Conservation (phyloP, 1,284 basidiomycete species). For the Laetiporus sulphureus region DNA sequence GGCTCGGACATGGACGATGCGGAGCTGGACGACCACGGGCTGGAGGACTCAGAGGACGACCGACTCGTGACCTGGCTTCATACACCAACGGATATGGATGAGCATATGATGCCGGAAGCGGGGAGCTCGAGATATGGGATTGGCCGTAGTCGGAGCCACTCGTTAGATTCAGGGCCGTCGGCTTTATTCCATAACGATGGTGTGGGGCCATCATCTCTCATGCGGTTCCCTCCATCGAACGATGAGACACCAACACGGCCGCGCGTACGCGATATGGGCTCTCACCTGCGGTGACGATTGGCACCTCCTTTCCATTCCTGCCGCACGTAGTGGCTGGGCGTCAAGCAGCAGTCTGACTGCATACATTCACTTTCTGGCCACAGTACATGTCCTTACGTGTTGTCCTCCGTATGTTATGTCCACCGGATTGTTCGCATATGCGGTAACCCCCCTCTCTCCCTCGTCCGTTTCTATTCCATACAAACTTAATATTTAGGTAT, state of each 20-base stretch:
- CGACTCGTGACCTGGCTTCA: conserved; percentile 17
- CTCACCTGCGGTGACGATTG: conserved; percentile 26
- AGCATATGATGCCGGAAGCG: neutral
- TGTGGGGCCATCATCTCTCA: conserved; percentile 16
- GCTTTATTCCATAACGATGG: conserved; percentile 1
- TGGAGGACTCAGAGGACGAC: conserved; percentile 24
- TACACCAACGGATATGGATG: conserved; percentile 5
- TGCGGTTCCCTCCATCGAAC: conserved; percentile 27
- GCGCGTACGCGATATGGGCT: conserved; percentile 34
- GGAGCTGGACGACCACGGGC: conserved; percentile 27
- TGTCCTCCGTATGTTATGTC: too few relatives aligned
- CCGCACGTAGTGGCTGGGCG: too few relatives aligned
- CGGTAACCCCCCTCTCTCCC: too few relatives aligned
- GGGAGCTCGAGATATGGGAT: neutral
- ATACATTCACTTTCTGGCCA: too few relatives aligned
- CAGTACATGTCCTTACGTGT: too few relatives aligned
- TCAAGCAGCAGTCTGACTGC: too few relatives aligned
- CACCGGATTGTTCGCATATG: too few relatives aligned
- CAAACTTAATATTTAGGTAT: too few relatives aligned
- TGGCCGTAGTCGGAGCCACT: neutral
- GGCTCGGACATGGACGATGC: conserved; percentile 46
- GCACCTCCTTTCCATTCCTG: too few relatives aligned
- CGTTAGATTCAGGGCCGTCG: neutral
- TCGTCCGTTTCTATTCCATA: too few relatives aligned
- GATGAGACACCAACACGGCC: conserved; percentile 63